phyloP scores from a whole-genome alignment of 164 flowering plant genomes.

The Stephania cephalantha region DNA sequence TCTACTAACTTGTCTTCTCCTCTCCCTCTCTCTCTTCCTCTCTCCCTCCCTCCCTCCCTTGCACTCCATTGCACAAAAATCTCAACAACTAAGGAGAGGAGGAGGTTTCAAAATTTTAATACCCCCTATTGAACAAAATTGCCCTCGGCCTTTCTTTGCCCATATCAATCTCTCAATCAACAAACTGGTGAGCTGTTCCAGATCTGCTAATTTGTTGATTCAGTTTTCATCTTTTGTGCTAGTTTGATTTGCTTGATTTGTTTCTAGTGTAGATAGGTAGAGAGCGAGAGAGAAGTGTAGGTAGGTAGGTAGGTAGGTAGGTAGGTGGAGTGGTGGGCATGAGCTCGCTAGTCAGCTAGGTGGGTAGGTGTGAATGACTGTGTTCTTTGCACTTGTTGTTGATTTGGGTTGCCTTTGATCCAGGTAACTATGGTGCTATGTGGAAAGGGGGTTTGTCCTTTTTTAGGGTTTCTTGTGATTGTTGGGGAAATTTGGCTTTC shows the following conservation, averaged over 20 bases:
- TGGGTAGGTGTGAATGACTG: not conserved
- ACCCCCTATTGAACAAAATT: not conserved
- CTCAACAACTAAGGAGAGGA: not conserved
- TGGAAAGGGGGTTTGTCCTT: constrained; percentile 17
- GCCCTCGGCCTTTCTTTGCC: not conserved
- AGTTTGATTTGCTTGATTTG: too few species aligned
- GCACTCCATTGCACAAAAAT: not conserved
- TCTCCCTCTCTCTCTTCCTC: not conserved
- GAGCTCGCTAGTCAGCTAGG: not conserved
- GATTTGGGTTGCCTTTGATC: constrained; percentile 27
- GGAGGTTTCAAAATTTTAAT: not conserved
- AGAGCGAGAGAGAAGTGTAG: not conserved
- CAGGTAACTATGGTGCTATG: constrained; percentile 23
- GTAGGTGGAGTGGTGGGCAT: too few species aligned
- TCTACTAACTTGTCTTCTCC: not conserved
- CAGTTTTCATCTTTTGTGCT: not conserved
- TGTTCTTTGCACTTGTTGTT: not conserved
- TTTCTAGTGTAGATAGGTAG: not conserved
- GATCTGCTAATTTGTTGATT: constrained; percentile 1
- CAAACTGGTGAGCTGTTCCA: constrained; percentile 17
- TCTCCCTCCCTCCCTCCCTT: not conserved
- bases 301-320: not conserved
- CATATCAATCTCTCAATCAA: not conserved
- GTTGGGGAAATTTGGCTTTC: constrained; percentile 17
- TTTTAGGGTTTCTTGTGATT: constrained; percentile 21